phyloP scores from a whole-genome alignment of 768 basidiomycete genomes.

The Ramaria sp. region DNA sequence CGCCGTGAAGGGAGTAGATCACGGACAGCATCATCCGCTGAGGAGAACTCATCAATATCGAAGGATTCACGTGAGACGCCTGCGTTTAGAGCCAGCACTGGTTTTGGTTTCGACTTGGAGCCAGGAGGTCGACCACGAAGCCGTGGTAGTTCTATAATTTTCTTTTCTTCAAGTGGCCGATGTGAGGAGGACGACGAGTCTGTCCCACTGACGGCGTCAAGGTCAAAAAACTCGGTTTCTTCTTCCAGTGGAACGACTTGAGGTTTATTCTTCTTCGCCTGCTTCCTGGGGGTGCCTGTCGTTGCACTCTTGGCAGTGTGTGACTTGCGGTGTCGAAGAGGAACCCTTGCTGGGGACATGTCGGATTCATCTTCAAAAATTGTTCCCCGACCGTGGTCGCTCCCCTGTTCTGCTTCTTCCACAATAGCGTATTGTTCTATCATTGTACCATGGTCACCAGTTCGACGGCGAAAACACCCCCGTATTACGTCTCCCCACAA shows the following conservation, averaged over 20 bases:
- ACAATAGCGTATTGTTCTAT: constrained; percentile 13
- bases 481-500: constrained; percentile 65
- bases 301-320: not conserved
- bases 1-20: not conserved
- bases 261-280: not conserved
- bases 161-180: not conserved
- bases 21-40: not conserved
- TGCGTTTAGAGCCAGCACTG: not conserved
- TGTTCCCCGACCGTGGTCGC: not conserved
- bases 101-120: not conserved
- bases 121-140: not conserved
- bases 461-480: constrained; percentile 45
- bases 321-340: not conserved
- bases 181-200: not conserved
- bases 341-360: not conserved
- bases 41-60: not conserved
- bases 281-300: not conserved
- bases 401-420: not conserved
- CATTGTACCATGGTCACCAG: constrained; percentile 22
- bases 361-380: not conserved
- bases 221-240: constrained; percentile 18
- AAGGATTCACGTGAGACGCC: not conserved
- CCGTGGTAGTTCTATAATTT: not conserved
- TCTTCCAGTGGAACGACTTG: not conserved
- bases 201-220: constrained; percentile 14